These are phyloP conservation scores for Ophioceras dolichostomum DNA, from an alignment of 2,329 filamentous ascomycete genomes.

Conservation along the genomic window DNA sequence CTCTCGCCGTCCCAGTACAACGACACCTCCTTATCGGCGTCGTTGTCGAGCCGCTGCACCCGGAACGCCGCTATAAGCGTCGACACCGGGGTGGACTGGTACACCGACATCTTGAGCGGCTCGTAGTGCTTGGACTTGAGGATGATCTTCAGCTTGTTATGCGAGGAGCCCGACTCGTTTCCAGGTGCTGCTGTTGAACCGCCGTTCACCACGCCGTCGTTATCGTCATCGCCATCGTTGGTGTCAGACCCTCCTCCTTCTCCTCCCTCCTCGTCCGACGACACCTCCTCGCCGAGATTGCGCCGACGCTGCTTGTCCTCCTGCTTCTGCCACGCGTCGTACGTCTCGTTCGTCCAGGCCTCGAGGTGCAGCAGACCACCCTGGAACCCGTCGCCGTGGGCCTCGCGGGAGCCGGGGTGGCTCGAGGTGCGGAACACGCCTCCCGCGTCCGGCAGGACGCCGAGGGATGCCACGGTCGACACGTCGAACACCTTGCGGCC, in stretches of 20 bases:
- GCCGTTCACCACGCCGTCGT: not conserved
- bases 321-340: conserved; percentile 32
- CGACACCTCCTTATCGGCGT: conserved; percentile 38
- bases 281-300: conserved; percentile 25
- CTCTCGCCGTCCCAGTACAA: conserved; percentile 67
- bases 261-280: conserved; percentile 22
- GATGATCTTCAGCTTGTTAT: conserved; percentile 33
- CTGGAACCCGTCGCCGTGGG: conserved; percentile 23
- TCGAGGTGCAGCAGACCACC: conserved; percentile 56
- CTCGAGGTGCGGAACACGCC: conserved; percentile 26
- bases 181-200: conserved; percentile 7
- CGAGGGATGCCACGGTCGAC: conserved; percentile 60
- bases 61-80: conserved; percentile 53
- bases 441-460: conserved; percentile 35
- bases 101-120: conserved; percentile 36
- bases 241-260: no score
- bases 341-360: conserved; percentile 59
- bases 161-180: conserved; percentile 7
- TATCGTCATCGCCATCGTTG: conserved; percentile 2
- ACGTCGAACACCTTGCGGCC: conserved; percentile 59
- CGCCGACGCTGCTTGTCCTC: conserved; percentile 33
- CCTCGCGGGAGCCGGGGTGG: conserved; percentile 8
- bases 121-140: conserved; percentile 40
- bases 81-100: conserved; percentile 43
- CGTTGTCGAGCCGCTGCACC: conserved; percentile 36